A percentile compares a stretch with the other conserved stretches of the same genome.
Conservation (phyloP, 2,329 filamentous ascomycete genomes). For the Pseudogymnoascus sp. region DNA sequence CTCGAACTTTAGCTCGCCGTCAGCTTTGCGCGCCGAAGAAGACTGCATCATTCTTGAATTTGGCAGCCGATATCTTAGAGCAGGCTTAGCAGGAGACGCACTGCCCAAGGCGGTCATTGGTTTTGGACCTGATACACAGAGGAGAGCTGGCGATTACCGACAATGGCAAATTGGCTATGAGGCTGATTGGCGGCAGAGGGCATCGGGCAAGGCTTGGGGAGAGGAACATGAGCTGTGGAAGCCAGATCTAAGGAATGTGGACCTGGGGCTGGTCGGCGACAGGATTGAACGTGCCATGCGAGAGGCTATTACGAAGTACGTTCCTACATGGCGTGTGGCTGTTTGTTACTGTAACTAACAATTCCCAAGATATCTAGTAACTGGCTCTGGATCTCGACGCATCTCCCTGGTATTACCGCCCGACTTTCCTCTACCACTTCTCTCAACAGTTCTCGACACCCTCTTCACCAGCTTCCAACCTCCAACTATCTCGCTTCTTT, state of each 20-base stretch:
- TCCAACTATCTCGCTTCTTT: slow-evolving; percentile 72
- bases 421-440: slow-evolving; percentile 64
- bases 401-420: slow-evolving; percentile 71
- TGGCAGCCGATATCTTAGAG: slow-evolving; percentile 67
- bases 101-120: slow-evolving; percentile 61
- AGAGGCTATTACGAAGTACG: slow-evolving; percentile 72
- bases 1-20: slow-evolving; percentile 49
- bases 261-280: slow-evolving; percentile 75
- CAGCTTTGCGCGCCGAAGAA: slow-evolving; percentile 65
- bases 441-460: slow-evolving; percentile 67
- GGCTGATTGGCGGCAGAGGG: slow-evolving; percentile 39
- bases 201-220: slow-evolving; percentile 49
- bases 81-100: slow-evolving; percentile 80
- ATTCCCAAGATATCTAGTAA: slow-evolving; percentile 47
- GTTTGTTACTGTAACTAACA: slow-evolving; percentile 12
- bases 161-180: slow-evolving; percentile 53
- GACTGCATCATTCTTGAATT: slow-evolving; percentile 78
- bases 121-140: slow-evolving; percentile 68
- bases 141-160: slow-evolving; percentile 74
- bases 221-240: slow-evolving; percentile 68
- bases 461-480: slow-evolving; percentile 75
- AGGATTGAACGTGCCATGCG: slow-evolving; percentile 77
- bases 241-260: slow-evolving; percentile 61
- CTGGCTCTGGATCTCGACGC: slow-evolving; percentile 69
- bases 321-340: slow-evolving; percentile 22